phyloP scores from a whole-genome alignment of 2,329 filamentous ascomycete species.

The Leptosphaerulina australis region DNA sequence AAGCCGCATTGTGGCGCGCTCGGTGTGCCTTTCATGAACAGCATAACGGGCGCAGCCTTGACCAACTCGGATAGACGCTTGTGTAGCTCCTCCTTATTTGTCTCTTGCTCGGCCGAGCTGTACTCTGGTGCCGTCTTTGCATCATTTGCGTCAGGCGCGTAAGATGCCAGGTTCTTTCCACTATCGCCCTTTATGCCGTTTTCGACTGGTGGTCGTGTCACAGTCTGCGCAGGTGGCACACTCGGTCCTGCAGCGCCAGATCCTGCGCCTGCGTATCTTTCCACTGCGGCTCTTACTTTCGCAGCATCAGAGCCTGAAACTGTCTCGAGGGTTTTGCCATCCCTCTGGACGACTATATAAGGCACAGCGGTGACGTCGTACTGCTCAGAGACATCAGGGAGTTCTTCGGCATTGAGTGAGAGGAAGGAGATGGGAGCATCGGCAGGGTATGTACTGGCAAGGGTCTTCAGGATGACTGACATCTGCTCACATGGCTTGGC shows the following conservation, averaged over 20 bases:
- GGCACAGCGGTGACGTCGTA: conserved; percentile 96
- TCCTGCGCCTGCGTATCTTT: conserved; percentile 71
- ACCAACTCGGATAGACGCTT: conserved; percentile 82
- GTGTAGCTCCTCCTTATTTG: conserved; percentile 80
- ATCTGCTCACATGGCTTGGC: conserved; percentile 95
- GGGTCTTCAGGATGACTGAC: conserved; percentile 81
- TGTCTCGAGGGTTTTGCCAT: conserved; percentile 77
- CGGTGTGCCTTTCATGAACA: conserved; percentile 98
- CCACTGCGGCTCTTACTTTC: conserved; percentile 84
- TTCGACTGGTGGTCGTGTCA: conserved; percentile 53
- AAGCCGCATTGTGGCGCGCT: conserved; percentile 89
- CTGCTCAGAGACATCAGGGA: conserved; percentile 86
- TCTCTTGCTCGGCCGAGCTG: conserved; percentile 51
- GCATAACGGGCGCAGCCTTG: conserved; percentile 95
- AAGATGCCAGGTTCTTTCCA: conserved; percentile 51
- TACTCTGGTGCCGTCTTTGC: conserved; percentile 56
- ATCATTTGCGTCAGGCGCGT: conserved; percentile 53
- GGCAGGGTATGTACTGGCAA: conserved; percentile 83
- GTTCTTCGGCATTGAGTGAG: conserved; percentile 90
- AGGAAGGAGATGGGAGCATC: conserved; percentile 79
- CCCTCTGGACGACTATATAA: conserved; percentile 82
- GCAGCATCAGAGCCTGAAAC: conserved; percentile 88
- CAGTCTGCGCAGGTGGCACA: conserved; percentile 52
- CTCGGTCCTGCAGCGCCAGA: conserved; percentile 45
- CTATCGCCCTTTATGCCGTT: conserved; percentile 41